phyloP scores from a whole-genome alignment of 2,329 filamentous ascomycete genomes.

The Delphinella strobiligena region DNA sequence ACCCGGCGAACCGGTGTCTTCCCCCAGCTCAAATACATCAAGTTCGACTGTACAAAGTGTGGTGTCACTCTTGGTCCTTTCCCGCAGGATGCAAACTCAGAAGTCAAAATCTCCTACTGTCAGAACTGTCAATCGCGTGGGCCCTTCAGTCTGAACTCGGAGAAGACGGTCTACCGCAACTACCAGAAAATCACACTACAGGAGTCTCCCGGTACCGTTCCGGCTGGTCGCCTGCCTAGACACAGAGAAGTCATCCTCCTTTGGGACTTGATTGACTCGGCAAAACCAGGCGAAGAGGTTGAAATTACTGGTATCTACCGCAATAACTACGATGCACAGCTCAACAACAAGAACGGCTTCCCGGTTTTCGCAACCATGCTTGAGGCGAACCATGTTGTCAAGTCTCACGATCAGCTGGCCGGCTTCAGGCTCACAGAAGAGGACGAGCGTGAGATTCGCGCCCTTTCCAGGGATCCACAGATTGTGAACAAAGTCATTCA shows the following conservation, averaged over 20 bases:
- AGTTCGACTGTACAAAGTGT: constrained; percentile 94
- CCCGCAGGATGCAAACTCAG: constrained; percentile 91
- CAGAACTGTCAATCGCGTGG: constrained; percentile 92
- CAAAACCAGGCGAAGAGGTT: constrained; percentile 95
- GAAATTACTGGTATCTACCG: constrained; percentile 94
- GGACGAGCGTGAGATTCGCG: constrained; percentile 82
- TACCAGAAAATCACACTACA: constrained; percentile 97
- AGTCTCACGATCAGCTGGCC: constrained; percentile 92
- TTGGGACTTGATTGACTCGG: constrained; percentile 92
- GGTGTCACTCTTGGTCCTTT: constrained; percentile 86
- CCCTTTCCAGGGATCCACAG: constrained; percentile 75
- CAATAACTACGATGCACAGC: constrained; percentile 94
- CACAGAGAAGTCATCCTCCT: constrained; percentile 90
- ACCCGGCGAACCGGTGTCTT: constrained; percentile 92
- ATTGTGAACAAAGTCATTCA: constrained; percentile 87
- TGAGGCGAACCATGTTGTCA: constrained; percentile 94
- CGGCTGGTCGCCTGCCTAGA: constrained; percentile 83
- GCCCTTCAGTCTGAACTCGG: constrained; percentile 89
- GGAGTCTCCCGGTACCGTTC: constrained; percentile 93
- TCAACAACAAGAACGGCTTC: constrained; percentile 98
- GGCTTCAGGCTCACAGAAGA: constrained; percentile 92
- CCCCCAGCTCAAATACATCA: constrained; percentile 95
- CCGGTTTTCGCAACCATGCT: constrained; percentile 96
- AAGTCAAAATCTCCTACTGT: constrained; percentile 93
- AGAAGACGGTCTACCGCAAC: constrained; percentile 96